phyloP scores from a whole-genome alignment of 2,329 filamentous ascomycete species.

The Colletotrichum tofieldiae region DNA sequence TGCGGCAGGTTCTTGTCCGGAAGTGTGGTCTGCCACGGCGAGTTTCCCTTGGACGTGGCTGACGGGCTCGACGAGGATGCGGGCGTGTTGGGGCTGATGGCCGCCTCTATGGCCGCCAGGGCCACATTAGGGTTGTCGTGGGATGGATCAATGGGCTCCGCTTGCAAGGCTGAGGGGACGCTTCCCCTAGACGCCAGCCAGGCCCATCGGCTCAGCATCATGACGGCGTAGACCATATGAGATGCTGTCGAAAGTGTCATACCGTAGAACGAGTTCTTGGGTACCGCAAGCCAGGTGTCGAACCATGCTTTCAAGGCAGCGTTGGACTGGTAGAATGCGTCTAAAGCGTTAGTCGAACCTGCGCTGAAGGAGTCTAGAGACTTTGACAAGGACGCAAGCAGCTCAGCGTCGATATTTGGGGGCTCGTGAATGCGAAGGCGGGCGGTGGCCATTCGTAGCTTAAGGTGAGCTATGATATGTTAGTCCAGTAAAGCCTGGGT shows the following conservation, averaged over 20 bases:
- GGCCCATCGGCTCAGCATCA: constrained; percentile 67
- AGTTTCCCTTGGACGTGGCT: neutral
- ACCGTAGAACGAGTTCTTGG: constrained; percentile 59
- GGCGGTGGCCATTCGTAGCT: constrained; percentile 58
- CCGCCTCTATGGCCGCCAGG: constrained; percentile 31
- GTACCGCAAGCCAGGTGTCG: constrained; percentile 62
- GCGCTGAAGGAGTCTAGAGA: constrained; percentile 57
- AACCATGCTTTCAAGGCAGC: constrained; percentile 65
- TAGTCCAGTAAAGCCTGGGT: neutral
- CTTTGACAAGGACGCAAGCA: constrained; percentile 60
- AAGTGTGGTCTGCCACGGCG: neutral
- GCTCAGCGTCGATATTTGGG: constrained; percentile 57
- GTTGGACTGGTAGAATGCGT: constrained; percentile 66
- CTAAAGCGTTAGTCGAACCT: constrained; percentile 60
- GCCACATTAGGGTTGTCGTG: constrained; percentile 11
- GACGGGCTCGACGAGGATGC: constrained; percentile 10
- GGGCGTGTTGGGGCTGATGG: constrained; percentile 22
- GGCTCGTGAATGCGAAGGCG: constrained; percentile 65
- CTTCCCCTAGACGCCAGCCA: constrained; percentile 55
- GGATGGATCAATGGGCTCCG: neutral
- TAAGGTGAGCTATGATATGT: constrained; percentile 54
- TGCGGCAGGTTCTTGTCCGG: constrained; percentile 51
- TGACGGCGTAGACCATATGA: constrained; percentile 66
- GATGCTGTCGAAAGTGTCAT: constrained; percentile 62
- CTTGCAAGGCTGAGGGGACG: too few relatives aligned